phyloP scores from a whole-genome alignment of 495 filamentous ascomycete species.

The Apiosordaria backusii region DNA sequence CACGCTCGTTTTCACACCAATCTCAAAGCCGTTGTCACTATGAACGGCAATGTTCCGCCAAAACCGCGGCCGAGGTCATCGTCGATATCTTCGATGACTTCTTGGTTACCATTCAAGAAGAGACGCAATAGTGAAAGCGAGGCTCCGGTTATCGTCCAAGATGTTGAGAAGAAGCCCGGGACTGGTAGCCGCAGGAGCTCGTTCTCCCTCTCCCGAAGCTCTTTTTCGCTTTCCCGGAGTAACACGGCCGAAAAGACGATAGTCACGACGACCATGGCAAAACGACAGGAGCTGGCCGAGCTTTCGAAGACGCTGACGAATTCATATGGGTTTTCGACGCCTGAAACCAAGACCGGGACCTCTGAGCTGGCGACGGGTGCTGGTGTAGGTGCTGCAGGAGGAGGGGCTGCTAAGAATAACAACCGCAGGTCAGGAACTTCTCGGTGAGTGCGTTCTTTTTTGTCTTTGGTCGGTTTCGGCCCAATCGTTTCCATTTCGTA shows the following conservation, averaged over 20 bases:
- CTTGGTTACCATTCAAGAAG: background rate
- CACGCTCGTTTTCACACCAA: background rate
- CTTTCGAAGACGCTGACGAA: background rate
- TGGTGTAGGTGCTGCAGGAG: constrained; percentile 1
- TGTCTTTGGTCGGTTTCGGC: background rate
- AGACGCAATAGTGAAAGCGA: background rate
- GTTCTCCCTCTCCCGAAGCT: background rate
- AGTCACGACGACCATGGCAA: background rate
- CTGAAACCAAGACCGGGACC: background rate
- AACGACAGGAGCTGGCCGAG: background rate
- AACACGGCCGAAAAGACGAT: background rate
- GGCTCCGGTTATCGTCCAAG: background rate
- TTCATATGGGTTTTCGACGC: background rate
- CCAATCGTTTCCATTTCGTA: background rate
- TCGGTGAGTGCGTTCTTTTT: constrained; percentile 18
- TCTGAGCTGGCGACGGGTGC: background rate
- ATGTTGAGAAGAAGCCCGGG: background rate
- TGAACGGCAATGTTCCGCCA: background rate
- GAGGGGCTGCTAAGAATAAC: constrained; percentile 9
- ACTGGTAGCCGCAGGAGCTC: background rate
- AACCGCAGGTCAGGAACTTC: constrained; percentile 18
- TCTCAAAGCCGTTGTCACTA: background rate
- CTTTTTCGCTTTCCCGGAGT: background rate
- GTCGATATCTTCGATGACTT: background rate
- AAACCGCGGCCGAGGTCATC: background rate